These are phyloP conservation scores for Rubus idaeus DNA, from an alignment of 306 rosid genomes.

Conservation along the genomic window DNA sequence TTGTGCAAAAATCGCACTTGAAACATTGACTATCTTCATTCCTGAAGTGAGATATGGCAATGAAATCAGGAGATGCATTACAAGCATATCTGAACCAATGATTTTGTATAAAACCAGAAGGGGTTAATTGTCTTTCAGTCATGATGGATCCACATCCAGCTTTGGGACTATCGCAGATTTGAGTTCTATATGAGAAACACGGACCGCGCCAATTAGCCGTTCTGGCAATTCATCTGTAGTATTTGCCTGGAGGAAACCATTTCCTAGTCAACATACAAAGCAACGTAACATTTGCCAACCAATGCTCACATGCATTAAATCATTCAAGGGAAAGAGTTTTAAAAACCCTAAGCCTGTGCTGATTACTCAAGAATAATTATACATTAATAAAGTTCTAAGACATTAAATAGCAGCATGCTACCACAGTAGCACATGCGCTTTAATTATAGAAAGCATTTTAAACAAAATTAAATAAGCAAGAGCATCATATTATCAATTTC, in stretches of 20 bases:
- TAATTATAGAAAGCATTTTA: not conserved
- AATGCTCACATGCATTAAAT: conserved; percentile 1
- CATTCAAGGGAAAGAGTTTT: not conserved
- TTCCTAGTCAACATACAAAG: conserved; percentile 6
- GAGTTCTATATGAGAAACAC: conserved; percentile 82
- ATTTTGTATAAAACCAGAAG: conserved; percentile 37
- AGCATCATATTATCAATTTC: not conserved
- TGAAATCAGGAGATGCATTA: conserved; percentile 35
- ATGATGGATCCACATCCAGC: conserved; percentile 66
- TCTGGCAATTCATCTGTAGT: conserved; percentile 87
- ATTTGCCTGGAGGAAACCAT: conserved; percentile 67
- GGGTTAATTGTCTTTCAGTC: conserved; percentile 25
- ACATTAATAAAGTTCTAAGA: not conserved
- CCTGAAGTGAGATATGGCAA: conserved; percentile 30
- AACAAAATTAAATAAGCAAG: not conserved
- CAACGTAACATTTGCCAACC: not conserved
- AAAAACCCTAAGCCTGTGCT: not conserved
- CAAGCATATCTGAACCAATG: conserved; percentile 48
- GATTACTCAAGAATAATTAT: not conserved
- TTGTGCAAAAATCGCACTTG: conserved; percentile 32
- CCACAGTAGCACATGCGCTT: not conserved
- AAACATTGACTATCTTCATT: conserved; percentile 40
- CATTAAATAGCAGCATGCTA: not conserved
- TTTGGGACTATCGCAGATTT: conserved; percentile 71
- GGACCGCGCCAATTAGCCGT: conserved; percentile 92